Base-by-base conservation (phyloP, 306 rosid genomes). In the Vigna trinervia region DNA sequence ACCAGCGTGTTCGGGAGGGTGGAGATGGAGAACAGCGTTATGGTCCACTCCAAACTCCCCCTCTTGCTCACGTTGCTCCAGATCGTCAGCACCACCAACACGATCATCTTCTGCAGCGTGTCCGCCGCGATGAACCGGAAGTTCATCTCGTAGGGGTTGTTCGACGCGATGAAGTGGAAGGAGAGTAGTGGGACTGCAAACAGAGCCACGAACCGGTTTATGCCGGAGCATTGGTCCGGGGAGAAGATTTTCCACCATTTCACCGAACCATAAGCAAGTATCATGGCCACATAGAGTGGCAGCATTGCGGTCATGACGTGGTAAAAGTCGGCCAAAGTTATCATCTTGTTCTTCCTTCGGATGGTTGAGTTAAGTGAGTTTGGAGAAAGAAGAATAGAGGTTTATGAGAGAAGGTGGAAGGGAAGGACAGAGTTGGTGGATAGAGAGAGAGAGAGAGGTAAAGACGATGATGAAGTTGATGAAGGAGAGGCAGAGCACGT, bases 231-330 rank as follows among this genome's bases (percentile, higher is more conserved):
- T 53, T 93, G 98, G 73, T 93, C 96, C 0, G 98, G 97, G 3
- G 96, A 86, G 86, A 93, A 93, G 78, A 93, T 93, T 63, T 93
- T 91, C 98, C 97, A 93, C 98, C 98, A 91, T 80, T 93, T 93
- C 1, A 93, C 98, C 0, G 98, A 93, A 59, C 97, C 98, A 69
- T 93, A 93, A 28, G 97, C 97, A 5, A 93, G 75, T 60, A 93
- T 77, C 98, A 93, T 93, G 2, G 98, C 98, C 78, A 91, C 97
- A 53, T 94, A 94, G 0, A 94, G 96, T 7, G 98, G 98, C 54
- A 94, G 96, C 88, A 91, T 88, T 58, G 98, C 90, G 1, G 98
- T 94, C 97, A 94, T 91, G 0, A 94, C 98, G 80, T 94, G 96
- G 84, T 94, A 94, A 79, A 94, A 91, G 73, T 94, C 97, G 3